Evolutionary conservation across 768 basidiomycete species (phyloP), one percentile per base, ranked within the genome.

Genomic region (Serendipita sp.): DNA sequence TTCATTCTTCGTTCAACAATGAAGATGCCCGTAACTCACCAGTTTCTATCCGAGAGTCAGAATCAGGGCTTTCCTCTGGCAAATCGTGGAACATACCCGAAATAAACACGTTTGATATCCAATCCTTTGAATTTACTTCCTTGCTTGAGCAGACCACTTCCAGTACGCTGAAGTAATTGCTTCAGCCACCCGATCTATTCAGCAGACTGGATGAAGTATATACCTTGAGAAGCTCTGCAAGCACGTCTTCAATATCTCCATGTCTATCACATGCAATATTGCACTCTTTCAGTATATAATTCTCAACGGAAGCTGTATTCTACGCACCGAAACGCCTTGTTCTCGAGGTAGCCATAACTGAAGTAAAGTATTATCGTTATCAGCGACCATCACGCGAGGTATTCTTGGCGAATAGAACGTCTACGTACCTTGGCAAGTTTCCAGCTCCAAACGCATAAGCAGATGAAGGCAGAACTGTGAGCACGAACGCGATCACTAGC

Each of bases 341-440:
- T 90, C 72, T 94, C 91, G 74, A 94, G 81, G 73, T 86, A 94
- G 3, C 89, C 85, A 71, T 85, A 90, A 23, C 88, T 87, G 67
- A 51, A 65, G 16, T 8, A 28, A 30, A 32, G 32, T 11, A 10
- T 23, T 23, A 23, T 56, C 2, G 65, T 28, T 54, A 11, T 23
- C 51, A 41, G 41, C 3, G n/a, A 7, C 3, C 58, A 45, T 32
- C 23, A 44, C 67, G 5, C 46, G 41, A 41, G 7, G 13, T 13
- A 41, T 41, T 13, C 41, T 41, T 41, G 41, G 41, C 41, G 41
- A 41, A 5, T 63, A 65, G 66, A 41, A 65, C 65, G 67, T 65
- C 44, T 41, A 54, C 79, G 69, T 72, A 85, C 78, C 81, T 81
- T 44, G 90, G 90, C 69, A 94, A 92, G 70, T 93, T 91, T 45